Conservation (phyloP, 805 yeast species). For the Pichia eremophila region DNA sequence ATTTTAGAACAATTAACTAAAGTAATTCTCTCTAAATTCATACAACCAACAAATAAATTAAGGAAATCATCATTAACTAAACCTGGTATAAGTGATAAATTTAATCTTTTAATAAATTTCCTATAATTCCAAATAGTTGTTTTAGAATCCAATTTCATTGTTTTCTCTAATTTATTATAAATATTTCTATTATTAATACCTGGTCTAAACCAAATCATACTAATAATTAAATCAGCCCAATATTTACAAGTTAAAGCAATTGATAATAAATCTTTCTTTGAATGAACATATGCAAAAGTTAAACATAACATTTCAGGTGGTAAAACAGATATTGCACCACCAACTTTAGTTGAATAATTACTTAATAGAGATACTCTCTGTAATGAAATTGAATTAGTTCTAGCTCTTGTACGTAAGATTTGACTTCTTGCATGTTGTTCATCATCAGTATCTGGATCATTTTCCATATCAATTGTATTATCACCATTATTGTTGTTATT, state of each 20-base stretch:
- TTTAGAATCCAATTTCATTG: slow-evolving; percentile 40
- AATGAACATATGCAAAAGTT: slow-evolving; percentile 54
- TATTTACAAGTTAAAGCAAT: slow-evolving; percentile 66
- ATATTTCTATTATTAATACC: slow-evolving; percentile 44
- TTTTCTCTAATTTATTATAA: slow-evolving; percentile 43
- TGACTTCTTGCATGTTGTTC: slow-evolving; percentile 23
- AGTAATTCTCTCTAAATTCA: slow-evolving; percentile 75
- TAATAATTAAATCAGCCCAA: slow-evolving; percentile 73
- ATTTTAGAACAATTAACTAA: slow-evolving; percentile 69
- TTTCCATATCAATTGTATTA: slow-evolving; percentile 1
- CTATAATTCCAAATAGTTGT: slow-evolving; percentile 59
- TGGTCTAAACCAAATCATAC: slow-evolving; percentile 83
- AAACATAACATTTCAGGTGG: slow-evolving; percentile 57
- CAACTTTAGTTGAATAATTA: not conserved
- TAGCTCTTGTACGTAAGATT: slow-evolving; percentile 20
- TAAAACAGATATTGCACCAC: slow-evolving; percentile 32
- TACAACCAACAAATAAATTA: slow-evolving; percentile 53
- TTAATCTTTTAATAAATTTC: slow-evolving; percentile 65
- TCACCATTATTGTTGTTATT: slow-evolving; percentile 14
- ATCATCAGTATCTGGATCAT: slow-evolving; percentile 27
- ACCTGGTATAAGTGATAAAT: slow-evolving; percentile 65
- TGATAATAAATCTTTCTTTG: slow-evolving; percentile 50
- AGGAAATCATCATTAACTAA: slow-evolving; percentile 58
- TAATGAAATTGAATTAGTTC: slow-evolving; percentile 4
- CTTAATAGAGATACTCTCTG: not conserved